A percentile compares a stretch with the other conserved stretches of the same genome.
Evolutionary conservation across 371 early-diverging fungal genomes (phyloP).

Genomic region (Gilbertella persicaria): DNA sequence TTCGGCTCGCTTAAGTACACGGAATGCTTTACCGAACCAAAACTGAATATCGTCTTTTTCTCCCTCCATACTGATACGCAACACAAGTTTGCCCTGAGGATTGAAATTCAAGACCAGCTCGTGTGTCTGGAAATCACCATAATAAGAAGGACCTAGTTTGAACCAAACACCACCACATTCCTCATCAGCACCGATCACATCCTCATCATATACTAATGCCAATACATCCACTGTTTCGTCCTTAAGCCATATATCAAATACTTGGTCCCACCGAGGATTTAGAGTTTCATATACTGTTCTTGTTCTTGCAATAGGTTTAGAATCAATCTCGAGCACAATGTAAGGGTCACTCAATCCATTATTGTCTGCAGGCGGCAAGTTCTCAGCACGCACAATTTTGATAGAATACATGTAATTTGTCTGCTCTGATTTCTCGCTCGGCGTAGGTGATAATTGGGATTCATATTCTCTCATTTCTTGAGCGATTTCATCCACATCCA

Average conservation of each 20-base stretch:
- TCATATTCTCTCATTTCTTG: slow-evolving; percentile 48
- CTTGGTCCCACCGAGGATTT: slow-evolving; percentile 93
- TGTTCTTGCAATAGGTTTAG: slow-evolving; percentile 57
- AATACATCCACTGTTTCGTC: slow-evolving; percentile 61
- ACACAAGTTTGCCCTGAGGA: slow-evolving; percentile 79
- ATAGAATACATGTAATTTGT: slow-evolving; percentile 55
- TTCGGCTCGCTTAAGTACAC: slow-evolving; percentile 72
- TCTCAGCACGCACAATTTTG: slow-evolving; percentile 61
- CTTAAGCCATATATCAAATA: slow-evolving; percentile 74
- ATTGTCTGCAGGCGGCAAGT: slow-evolving; percentile 53
- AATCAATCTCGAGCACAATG: slow-evolving; percentile 67
- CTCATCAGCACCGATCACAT: slow-evolving; percentile 80
- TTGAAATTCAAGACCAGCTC: slow-evolving; percentile 84
- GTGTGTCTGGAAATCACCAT: slow-evolving; percentile 74
- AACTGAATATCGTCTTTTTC: slow-evolving; percentile 93
- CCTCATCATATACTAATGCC: slow-evolving; percentile 76
- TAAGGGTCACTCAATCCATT: slow-evolving; percentile 74
- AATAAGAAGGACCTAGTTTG: slow-evolving; percentile 61
- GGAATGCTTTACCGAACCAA: slow-evolving; percentile 86
- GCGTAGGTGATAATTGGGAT: slow-evolving; percentile 11
- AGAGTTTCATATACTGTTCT: slow-evolving; percentile 71
- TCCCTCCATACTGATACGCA: slow-evolving; percentile 87
- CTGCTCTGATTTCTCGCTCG: slow-evolving; percentile 11
- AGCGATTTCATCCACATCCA: slow-evolving; percentile 67
- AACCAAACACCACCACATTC: slow-evolving; percentile 74